These are phyloP conservation scores for Russula sp. DNA, from an alignment of 768 basidiomycete species.

Conservation along the genomic window DNA sequence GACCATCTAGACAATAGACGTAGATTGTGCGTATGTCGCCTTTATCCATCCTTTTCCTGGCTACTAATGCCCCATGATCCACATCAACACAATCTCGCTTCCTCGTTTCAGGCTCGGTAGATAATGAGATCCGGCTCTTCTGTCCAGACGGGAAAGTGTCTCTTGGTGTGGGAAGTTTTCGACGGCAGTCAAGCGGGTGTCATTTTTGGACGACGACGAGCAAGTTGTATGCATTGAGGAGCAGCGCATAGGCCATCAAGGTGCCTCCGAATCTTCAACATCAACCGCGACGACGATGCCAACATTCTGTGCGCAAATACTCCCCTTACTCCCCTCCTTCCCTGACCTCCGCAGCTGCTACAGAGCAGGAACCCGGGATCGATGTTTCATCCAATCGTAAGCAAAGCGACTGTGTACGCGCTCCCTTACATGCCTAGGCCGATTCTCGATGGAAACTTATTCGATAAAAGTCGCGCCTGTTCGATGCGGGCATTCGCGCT, in stretches of 20 bases:
- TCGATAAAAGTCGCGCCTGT: constrained; percentile 89
- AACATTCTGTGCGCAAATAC: constrained; percentile 59
- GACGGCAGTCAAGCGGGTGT: constrained; percentile 93
- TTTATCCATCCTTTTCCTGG: background rate
- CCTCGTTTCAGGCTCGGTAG: constrained; percentile 87
- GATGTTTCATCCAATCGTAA: constrained; percentile 84
- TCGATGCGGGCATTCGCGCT: constrained; percentile 81
- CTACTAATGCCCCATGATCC: too few relatives aligned
- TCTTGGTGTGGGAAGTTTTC: constrained; percentile 97
- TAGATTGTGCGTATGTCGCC: constrained; percentile 66
- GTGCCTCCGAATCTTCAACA: constrained; percentile 82
- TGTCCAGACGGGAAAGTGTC: constrained; percentile 82
- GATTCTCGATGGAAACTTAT: constrained; percentile 91
- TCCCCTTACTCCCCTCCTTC: background rate
- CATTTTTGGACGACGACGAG: constrained; percentile 80
- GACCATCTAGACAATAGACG: constrained; percentile 92
- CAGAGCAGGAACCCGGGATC: constrained; percentile 72
- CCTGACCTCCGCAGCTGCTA: too few relatives aligned
- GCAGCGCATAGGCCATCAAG: constrained; percentile 90
- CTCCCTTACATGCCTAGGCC: constrained; percentile 72
- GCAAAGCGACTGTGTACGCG: constrained; percentile 94
- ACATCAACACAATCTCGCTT: constrained; percentile 69
- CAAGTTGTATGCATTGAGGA: constrained; percentile 91
- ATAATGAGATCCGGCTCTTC: constrained; percentile 86
- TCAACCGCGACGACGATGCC: constrained; percentile 79